Evolutionary conservation across 495 filamentous ascomycete species (phyloP).

Genomic region (Haplographium delicatum): DNA sequence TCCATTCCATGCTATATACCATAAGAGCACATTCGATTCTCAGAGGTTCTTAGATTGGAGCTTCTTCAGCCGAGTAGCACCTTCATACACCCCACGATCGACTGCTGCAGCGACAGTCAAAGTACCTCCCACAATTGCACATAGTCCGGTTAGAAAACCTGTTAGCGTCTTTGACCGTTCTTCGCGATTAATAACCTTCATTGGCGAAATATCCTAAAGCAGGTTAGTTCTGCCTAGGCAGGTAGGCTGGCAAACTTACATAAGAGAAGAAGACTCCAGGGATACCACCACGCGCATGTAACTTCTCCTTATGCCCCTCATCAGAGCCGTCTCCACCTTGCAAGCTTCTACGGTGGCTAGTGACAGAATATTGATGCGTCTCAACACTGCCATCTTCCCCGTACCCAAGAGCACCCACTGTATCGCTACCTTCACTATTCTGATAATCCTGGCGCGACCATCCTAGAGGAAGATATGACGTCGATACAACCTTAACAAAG

Average conservation of each 20-base stretch:
- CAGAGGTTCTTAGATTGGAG: constrained; percentile 57
- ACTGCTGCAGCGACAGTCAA: constrained; percentile 92
- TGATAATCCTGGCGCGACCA: constrained; percentile 46
- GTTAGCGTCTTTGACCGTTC: constrained; percentile 79
- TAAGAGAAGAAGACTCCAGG: constrained; percentile 98
- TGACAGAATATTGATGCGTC: constrained; percentile 97
- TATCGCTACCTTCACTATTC: constrained; percentile 45
- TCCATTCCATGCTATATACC: constrained; percentile 22
- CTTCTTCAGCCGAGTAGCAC: constrained; percentile 78
- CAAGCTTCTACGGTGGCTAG: constrained; percentile 85
- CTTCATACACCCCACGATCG: constrained; percentile 89
- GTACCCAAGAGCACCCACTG: constrained; percentile 54
- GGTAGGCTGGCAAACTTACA: constrained; percentile 42
- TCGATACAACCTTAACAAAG: constrained; percentile 96
- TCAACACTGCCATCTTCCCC: constrained; percentile 75
- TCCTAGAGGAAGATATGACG: constrained; percentile 85
- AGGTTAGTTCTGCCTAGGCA: constrained; percentile 3
- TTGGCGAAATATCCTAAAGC: constrained; percentile 86
- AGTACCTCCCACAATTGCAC: constrained; percentile 91
- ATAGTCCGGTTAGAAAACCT: constrained; percentile 87
- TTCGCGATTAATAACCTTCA: constrained; percentile 99
- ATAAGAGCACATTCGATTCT: constrained; percentile 3
- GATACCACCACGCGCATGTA: constrained; percentile 87
- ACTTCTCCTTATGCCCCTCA: constrained; percentile 82
- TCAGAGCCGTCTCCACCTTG: constrained; percentile 72